Percentiles rank a stretch among this genome's conserved stretches.
Conservation (phyloP, 2,329 filamentous ascomycete genomes). For the Fusarium beomiforme region DNA sequence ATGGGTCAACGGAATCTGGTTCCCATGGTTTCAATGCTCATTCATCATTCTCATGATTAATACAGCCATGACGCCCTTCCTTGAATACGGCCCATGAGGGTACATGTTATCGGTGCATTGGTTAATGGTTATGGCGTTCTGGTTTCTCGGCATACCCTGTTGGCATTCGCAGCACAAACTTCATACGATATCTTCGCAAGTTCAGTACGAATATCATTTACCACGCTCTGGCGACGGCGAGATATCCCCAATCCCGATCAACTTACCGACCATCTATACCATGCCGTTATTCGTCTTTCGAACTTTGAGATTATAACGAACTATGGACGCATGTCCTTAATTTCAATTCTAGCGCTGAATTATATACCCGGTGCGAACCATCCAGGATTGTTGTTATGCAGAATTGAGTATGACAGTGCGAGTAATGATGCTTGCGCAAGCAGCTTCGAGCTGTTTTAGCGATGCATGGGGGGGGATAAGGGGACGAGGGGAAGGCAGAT, state of each 20-base stretch:
- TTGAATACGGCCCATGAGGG: constrained; percentile 42
- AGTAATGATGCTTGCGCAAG: constrained; percentile 26
- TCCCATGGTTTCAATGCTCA: constrained; percentile 53
- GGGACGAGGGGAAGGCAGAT: background rate
- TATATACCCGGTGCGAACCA: constrained; percentile 43
- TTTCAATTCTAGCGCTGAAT: constrained; percentile 40
- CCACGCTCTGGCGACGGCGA: background rate
- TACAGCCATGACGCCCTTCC: constrained; percentile 37
- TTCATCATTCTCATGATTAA: constrained; percentile 42
- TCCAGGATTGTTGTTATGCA: constrained; percentile 27
- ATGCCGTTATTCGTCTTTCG: constrained; percentile 1
- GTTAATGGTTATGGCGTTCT: constrained; percentile 50
- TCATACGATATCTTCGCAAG: constrained; percentile 18
- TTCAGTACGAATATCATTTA: constrained; percentile 12
- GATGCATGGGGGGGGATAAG: background rate
- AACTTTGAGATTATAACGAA: constrained; percentile 27
- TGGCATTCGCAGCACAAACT: constrained; percentile 25
- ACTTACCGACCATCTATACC: background rate
- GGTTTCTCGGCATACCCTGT: constrained; percentile 36
- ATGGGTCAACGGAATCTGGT: constrained; percentile 74
- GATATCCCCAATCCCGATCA: background rate
- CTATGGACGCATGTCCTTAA: constrained; percentile 17
- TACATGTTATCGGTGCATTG: constrained; percentile 44
- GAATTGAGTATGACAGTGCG: constrained; percentile 26
- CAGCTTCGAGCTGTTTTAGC: background rate